phyloP scores from a whole-genome alignment of 148 eudicot species.

The Vaccinium darrowii region DNA sequence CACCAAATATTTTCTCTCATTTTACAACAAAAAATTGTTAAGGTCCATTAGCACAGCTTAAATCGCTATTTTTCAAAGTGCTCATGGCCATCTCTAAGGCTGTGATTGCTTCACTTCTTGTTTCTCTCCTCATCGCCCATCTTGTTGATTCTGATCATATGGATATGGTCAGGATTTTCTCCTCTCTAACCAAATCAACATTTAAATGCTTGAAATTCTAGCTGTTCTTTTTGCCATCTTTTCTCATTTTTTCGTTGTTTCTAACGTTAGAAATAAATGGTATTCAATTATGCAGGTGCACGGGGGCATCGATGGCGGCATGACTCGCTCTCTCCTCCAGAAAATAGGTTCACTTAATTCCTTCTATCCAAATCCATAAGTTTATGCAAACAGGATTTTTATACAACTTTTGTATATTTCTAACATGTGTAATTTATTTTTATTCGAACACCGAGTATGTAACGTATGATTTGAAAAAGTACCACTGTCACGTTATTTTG shows the following conservation, averaged over 20 bases:
- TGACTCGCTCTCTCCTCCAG: slow-evolving; percentile 9
- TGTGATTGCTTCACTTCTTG: slow-evolving; percentile 22
- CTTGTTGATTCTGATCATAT: slow-evolving; percentile 16
- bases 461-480: too few species aligned
- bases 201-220: neutral
- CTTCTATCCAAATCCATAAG: neutral
- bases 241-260: neutral
- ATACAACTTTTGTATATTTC: neutral
- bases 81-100: slow-evolving; percentile 24
- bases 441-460: too few species aligned
- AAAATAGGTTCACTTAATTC: slow-evolving; percentile 11
- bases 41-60: too few species aligned
- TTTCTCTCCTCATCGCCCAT: slow-evolving; percentile 25
- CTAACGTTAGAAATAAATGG: neutral
- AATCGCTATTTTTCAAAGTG: too few species aligned
- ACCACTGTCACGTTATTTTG: too few species aligned
- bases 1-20: neutral
- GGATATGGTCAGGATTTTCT: slow-evolving; percentile 14
- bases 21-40: neutral
- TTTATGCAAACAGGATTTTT: neutral
- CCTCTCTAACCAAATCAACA: too few species aligned
- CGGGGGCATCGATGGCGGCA: neutral
- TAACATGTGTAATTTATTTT: too few species aligned
- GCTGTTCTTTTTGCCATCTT: neutral
- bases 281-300: neutral